Evolutionary conservation across 2,329 filamentous ascomycete species (phyloP), one percentile per base, ranked within the genome.

Genomic region (Aspergillus nomiae): DNA sequence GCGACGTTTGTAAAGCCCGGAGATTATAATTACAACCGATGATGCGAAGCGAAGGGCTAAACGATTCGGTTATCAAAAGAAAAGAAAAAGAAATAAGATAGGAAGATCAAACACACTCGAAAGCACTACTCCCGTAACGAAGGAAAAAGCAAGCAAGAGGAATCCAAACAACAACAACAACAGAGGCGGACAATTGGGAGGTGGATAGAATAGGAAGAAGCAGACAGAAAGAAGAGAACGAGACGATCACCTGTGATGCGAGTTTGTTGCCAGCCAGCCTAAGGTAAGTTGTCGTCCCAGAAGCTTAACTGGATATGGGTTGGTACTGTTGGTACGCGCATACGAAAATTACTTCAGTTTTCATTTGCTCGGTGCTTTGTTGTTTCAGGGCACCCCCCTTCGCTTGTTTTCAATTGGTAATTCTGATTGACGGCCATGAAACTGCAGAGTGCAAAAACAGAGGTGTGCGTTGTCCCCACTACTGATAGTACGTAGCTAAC

Each of bases 271-370:
- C 51, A 32, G 28, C 48, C 28, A 26, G 45, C 14, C 46, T 32
- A 16, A 51, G 48, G 28, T n/a, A 51, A 51, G 48, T 51, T 45
- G 32, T 46, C 26, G 24, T 46, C 43, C 56, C 43, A 58, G 45
- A 32, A 58, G 60, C 59, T 64, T 65, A 57, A 51, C 61, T 61
- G 45, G 19, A 58, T 62, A 34, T 50, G 62, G 64, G 56, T 50
- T 59, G 34, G 56, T 48, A 26, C 38, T 41, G 32, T 32, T 9
- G 28, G 60, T 50, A 58, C 8, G 55, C 3, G 10, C n/a, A 32
- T 45, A 62, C 41, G 60, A 67, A 65, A 67, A 67, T 67, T 67
- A 67, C 65, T 6, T 26, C 9, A 26, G n/a, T 19, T 38, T 36
- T 14, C n/a, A 14, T 55, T 55, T 34, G 21, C 51, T 32, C 4